Evolutionary conservation across 331 rosid species (phyloP).

Genomic region (Dryas integrifolia): DNA sequence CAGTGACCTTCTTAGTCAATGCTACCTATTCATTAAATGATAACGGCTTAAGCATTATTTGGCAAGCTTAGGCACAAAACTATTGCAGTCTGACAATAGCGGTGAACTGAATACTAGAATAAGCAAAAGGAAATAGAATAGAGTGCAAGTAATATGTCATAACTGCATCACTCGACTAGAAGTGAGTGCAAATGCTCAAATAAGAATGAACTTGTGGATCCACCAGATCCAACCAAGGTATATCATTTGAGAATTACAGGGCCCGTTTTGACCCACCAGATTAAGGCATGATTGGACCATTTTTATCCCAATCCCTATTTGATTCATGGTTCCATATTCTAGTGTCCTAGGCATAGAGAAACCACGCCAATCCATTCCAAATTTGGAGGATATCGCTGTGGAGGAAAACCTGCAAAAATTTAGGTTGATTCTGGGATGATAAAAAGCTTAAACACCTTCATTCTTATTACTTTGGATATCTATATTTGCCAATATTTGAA

Average conservation of each 20-base stretch:
- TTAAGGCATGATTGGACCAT: no score
- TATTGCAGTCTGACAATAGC: constrained; percentile 1
- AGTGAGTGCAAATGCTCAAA: neutral
- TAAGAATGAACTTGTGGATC: no score
- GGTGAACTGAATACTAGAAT: neutral
- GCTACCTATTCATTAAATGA: constrained; percentile 47
- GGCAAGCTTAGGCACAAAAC: neutral
- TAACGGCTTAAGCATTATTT: neutral
- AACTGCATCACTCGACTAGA: neutral
- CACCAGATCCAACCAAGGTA: no score
- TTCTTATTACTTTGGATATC: neutral
- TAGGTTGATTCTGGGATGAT: neutral
- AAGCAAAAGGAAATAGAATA: neutral
- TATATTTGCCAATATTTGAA: neutral
- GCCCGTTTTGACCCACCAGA: no score
- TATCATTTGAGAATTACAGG: no score
- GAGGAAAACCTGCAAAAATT: no score
- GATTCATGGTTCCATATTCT: neutral
- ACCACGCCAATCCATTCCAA: neutral
- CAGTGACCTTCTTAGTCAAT: constrained; percentile 92
- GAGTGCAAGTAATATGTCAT: neutral
- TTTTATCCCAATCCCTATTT: no score
- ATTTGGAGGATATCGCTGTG: neutral
- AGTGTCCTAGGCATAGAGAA: neutral
- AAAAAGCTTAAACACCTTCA: neutral